Conservation (phyloP, 1,284 basidiomycete genomes). For the Kalmanozyma brasiliensis region DNA sequence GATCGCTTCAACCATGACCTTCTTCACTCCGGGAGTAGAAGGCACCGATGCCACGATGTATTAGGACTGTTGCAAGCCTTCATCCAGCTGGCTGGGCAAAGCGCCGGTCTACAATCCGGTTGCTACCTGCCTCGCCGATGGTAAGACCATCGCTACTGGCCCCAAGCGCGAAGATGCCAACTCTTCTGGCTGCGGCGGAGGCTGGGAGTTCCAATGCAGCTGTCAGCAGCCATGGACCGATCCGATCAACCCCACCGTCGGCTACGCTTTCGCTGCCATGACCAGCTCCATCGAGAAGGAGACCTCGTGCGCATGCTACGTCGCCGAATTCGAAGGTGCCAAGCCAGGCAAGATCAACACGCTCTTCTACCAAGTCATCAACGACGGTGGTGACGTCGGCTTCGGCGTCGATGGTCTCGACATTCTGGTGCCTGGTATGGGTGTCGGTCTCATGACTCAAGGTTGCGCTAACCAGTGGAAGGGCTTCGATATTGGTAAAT, state of each 20-base stretch:
- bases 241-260: slow-evolving; percentile 15
- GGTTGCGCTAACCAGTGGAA: slow-evolving; percentile 37
- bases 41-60: slow-evolving; percentile 40
- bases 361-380: slow-evolving; percentile 44
- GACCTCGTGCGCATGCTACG: slow-evolving; percentile 32
- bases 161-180: slow-evolving; percentile 15
- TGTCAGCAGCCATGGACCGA: slow-evolving; percentile 48
- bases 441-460: slow-evolving; percentile 19
- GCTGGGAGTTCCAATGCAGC: slow-evolving; percentile 34
- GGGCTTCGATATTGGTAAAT: slow-evolving; percentile 19
- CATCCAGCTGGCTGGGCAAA: slow-evolving; percentile 7
- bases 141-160: slow-evolving; percentile 38
- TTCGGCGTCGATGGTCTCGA: slow-evolving; percentile 30
- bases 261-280: slow-evolving; percentile 38
- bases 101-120: slow-evolving; percentile 29
- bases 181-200: slow-evolving; percentile 42
- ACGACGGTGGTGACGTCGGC: slow-evolving; percentile 28
- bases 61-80: slow-evolving; percentile 42
- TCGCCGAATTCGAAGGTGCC: slow-evolving; percentile 18
- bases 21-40: slow-evolving; percentile 17
- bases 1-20: slow-evolving; percentile 8
- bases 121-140: slow-evolving; percentile 20
- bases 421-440: slow-evolving; percentile 46
- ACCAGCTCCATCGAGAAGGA: slow-evolving; percentile 17
- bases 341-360: slow-evolving; percentile 31